Conservation (phyloP, 306 rosid species). For the Prunus armeniaca region DNA sequence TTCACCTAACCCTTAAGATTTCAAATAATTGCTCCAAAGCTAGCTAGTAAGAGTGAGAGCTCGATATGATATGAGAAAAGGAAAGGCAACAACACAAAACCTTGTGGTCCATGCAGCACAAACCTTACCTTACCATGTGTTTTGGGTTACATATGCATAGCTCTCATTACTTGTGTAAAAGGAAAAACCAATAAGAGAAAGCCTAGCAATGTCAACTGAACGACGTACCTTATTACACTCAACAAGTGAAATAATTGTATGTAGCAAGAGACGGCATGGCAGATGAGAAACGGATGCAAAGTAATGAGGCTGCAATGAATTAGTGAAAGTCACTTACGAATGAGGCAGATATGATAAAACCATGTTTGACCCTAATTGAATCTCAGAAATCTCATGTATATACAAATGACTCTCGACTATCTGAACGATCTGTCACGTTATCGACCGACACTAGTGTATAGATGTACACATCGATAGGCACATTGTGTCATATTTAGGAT, state of each 20-base stretch:
- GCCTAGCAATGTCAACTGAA: background rate
- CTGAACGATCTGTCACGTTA: conserved; percentile 4
- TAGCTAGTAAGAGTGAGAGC: background rate
- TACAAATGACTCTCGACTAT: background rate
- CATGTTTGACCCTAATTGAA: background rate
- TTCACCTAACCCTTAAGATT: conserved; percentile 1
- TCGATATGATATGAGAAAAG: background rate
- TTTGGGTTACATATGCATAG: background rate
- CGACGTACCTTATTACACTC: background rate
- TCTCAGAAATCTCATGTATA: background rate
- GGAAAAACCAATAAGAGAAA: background rate
- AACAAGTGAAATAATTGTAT: background rate
- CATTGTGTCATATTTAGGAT: background rate
- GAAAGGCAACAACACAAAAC: background rate
- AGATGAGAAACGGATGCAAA: conserved; percentile 1
- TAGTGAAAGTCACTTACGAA: too few species aligned
- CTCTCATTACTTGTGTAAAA: background rate
- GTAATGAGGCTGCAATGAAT: background rate
- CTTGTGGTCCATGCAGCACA: conserved; percentile 20
- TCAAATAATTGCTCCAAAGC: conserved; percentile 1
- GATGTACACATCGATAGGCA: background rate
- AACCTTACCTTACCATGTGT: background rate
- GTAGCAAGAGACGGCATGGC: background rate
- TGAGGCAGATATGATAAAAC: too few species aligned
- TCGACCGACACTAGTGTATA: background rate